Evolutionary conservation across 176 grass and related monocot species (phyloP), one percentile per base, ranked within the genome.

Genomic region (Tillandsia leiboldiana): DNA sequence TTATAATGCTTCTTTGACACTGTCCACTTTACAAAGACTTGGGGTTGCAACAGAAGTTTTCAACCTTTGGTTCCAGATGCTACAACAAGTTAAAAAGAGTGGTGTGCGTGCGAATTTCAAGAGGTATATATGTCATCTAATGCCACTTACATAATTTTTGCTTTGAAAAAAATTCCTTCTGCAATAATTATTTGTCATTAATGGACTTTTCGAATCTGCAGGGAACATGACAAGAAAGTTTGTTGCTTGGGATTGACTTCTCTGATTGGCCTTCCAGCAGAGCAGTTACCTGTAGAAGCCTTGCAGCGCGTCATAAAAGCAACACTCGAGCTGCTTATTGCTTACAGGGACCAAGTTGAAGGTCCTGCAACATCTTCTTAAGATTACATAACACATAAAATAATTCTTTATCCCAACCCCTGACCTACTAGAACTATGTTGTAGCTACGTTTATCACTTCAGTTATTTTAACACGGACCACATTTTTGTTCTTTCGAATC

Each of bases 301-400:
- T 77, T 96, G 24, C 88, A 96, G 27, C 80, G 85, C 26, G 71
- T 96, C 78, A 91, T 96, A 70, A 96, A 86, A 82, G 81, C 88
- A 79, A 96, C 88, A 70, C 83, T 96, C 29, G 87, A 91, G 26
- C 75, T 96, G 63, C 92, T 96, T 82, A 70, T 80, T 8, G 64
- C 92, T 51, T 96, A 91, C 63, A 96, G 91, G 73, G 83, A 91
- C 72, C 92, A 96, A 88, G 83, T 96, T 86, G 85, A 85, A 88
- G 92, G 92, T 96, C 51, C 56, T 48, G 28, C 2, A 33, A 29
- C 33, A 64, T 50, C 12, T 62, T 20, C 17, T 58, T 72, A 9
- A 2, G 28, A 42, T 42, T 42, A 42, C 33, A 42, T 7, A 6
- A 42, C 33, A 7, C 33, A 42, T 42, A 42, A 42, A 33, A 42